Conservation (phyloP, 352 stramenopile species). For the Pythium aquatile region DNA sequence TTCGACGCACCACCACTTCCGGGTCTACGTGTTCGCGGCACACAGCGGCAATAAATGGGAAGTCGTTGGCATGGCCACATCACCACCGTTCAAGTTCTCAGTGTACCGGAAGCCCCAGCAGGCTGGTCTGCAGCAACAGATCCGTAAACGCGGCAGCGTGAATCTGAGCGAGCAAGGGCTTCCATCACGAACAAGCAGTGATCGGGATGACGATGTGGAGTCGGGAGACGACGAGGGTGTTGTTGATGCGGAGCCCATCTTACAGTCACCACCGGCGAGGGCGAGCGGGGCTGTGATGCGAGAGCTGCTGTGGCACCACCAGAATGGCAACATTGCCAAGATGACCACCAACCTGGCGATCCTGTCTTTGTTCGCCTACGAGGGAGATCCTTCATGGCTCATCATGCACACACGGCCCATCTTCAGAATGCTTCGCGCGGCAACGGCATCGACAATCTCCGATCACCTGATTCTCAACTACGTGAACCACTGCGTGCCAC, state of each 20-base stretch:
- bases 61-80: conserved; percentile 30
- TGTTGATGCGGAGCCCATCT: neutral
- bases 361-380: conserved; percentile 4
- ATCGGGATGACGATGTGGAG: neutral
- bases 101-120: conserved; percentile 37
- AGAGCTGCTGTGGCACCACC: conserved; percentile 19
- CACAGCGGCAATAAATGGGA: conserved; percentile 14
- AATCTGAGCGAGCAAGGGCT: neutral
- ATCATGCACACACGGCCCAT: neutral
- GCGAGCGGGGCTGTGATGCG: neutral
- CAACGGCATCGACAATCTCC: neutral
- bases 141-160: neutral
- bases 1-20: conserved; percentile 35
- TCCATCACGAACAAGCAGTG: neutral
- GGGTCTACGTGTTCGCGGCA: conserved; percentile 34
- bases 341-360: conserved; percentile 20
- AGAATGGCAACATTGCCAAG: conserved; percentile 9
- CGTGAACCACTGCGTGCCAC: conserved; percentile 23
- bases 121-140: neutral
- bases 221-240: neutral
- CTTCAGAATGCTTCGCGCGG: neutral
- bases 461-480: conserved; percentile 22
- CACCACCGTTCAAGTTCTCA: conserved; percentile 33
- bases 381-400: conserved; percentile 13
- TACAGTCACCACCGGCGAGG: neutral